phyloP scores from a whole-genome alignment of 148 eudicot species.

The Chenopodium quinoa region DNA sequence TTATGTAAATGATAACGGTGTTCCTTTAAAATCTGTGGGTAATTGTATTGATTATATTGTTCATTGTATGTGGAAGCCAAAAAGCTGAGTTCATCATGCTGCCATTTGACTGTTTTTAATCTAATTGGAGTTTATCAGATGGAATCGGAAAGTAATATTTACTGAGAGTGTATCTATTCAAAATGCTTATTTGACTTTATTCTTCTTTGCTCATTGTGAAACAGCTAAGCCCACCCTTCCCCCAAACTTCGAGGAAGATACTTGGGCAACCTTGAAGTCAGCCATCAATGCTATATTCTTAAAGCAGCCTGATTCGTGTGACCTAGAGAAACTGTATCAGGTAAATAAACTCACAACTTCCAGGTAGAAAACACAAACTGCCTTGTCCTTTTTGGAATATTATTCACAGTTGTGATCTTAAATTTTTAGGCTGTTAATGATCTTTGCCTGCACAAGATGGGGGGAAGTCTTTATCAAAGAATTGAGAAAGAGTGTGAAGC shows the following conservation, averaged over 20 bases:
- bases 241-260: conserved; percentile 79
- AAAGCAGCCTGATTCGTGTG: conserved; percentile 89
- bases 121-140: not conserved
- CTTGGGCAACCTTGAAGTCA: conserved; percentile 85
- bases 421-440: conserved; percentile 78
- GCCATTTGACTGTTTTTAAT: not conserved
- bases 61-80: not conserved
- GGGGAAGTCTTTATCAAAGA: conserved; percentile 81
- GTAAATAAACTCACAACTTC: conserved; percentile 26
- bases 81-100: not conserved
- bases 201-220: conserved; percentile 18
- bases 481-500: conserved; percentile 88
- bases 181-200: conserved; percentile 6
- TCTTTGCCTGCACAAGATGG: conserved; percentile 92
- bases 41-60: not conserved
- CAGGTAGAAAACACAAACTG: not conserved
- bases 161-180: not conserved
- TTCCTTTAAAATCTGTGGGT: not conserved
- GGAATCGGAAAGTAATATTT: not conserved
- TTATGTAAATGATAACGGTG: not conserved
- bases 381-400: not conserved
- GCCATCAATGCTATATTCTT: conserved; percentile 91
- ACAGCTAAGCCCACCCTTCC: conserved; percentile 87
- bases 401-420: not conserved
- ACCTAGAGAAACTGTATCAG: conserved; percentile 89